Base-by-base conservation (phyloP, 331 rosid species). In the Ulmus americana region DNA sequence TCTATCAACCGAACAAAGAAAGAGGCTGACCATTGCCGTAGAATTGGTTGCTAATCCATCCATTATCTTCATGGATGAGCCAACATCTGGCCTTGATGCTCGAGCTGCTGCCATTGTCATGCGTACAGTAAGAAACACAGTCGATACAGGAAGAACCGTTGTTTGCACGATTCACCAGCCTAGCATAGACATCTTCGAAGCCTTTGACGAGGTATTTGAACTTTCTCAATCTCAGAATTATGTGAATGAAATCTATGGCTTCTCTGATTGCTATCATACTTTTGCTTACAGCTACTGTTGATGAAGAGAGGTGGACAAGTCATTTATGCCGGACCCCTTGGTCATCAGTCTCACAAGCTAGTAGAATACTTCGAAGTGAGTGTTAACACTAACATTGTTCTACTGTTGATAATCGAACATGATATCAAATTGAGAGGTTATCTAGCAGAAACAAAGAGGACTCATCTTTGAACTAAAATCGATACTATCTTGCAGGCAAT, bases 291-390 rank as follows among this genome's bases (percentile, higher is more conserved):
- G 92, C 79, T 88, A 4, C 74, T 88, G 69, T 70, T 88, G 64
- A 88, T 85, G 95, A 88, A 79, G 74, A 79, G 87, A 73, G 95
- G 90, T 56, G 95, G 95, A 64, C 86, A 85, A 72, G 63, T 88
- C 55, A 71, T 85, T 70, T 88, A 83, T 55, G 78, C 77, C 20
- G 91, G 91, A 66, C 83, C 86, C 12, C 84, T 88, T n/a, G 89
- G 90, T 69, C 79, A 43, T 55, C 71, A 82, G 57, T 83, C 91
- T 53, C 79, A 55, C 11, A 76, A 71, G 55, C 82, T 88, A 8
- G 48, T 83, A 50, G 78, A 77, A 62, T 85, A 88, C 74, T 88
- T 88, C 70, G 86, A 88, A 74, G 87, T 83, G 56, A 65, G 79
- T 65, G 54, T 45, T 66, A 60, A 50, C 3, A 11, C 35, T 20